Base-by-base conservation (phyloP, 2,329 filamentous ascomycete species). In the Monilinia laxa region DNA sequence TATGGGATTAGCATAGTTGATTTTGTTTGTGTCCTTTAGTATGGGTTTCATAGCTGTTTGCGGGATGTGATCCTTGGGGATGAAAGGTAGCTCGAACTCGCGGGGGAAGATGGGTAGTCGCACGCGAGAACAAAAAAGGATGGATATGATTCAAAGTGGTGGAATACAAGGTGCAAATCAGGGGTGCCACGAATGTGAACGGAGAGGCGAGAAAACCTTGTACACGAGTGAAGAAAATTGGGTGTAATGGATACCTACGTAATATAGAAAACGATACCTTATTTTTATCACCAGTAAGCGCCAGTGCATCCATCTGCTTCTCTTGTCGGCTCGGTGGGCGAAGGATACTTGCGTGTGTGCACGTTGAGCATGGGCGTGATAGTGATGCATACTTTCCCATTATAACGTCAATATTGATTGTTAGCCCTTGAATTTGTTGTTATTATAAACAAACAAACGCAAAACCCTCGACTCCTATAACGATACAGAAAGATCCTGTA, bases 191-290 rank as follows among this genome's bases (percentile, higher is more conserved):
- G 28, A 47, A 5, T 25, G 40, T 16, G 18, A 11, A 11, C 11
- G 49, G 20, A 42, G 35, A 52, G 42, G 45, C 23, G 23, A n/a
- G 42, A 20, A 35, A 38, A 58, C 51, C n/a, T n/a, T 65, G 53
- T 59, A 65, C 54, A 59, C 42, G 54, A 65, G n/a, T 52, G 53
- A 51, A 52, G 45, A 20, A 63, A 38, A 28, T 59, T 51, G 31
- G 58, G 31, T 35, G 42, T 23, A 47, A 54, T 42, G 42, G 35
- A 65, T 65, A 51, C 28, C 28, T 28, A 2, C 45, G n/a, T 62
- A 62, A 65, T 65, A 59, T 65, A 65, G 40, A 65, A 54, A 59
- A 59, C 58, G 42, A 65, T 65, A 52, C 54, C 54, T 65, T 49
- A 18, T 9, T 62, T 31, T 47, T 20, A 38, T 35, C 25, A n/a